These are phyloP conservation scores for Phialocephala sp. DNA, from an alignment of 2,329 filamentous ascomycete genomes.

Conservation along the genomic window DNA sequence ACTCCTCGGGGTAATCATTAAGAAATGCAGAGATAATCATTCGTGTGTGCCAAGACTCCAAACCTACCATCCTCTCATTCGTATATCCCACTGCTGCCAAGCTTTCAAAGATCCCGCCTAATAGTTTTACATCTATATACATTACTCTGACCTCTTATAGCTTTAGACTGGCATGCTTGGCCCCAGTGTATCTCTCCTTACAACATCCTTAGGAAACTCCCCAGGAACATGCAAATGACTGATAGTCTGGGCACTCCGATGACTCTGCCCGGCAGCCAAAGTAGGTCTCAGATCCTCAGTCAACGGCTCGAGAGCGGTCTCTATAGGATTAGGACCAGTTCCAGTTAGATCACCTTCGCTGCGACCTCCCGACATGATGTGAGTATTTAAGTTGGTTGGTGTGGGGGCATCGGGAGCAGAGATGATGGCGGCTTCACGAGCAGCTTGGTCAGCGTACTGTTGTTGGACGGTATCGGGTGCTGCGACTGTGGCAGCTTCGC, in stretches of 20 bases:
- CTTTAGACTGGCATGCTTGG: not conserved
- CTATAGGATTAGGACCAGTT: conserved; percentile 13
- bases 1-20: not conserved
- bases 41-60: conserved; percentile 1
- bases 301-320: conserved; percentile 25
- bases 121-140: conserved; percentile 8
- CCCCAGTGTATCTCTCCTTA: not conserved
- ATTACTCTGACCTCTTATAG: not conserved
- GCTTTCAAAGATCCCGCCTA: not conserved
- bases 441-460: not conserved
- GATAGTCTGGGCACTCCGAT: conserved; percentile 38
- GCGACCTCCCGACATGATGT: conserved; percentile 34
- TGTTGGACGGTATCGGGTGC: conserved; percentile 24
- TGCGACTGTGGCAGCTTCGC: conserved; percentile 25
- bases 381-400: conserved; percentile 16
- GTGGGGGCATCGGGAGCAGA: conserved; percentile 25
- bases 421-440: conserved; percentile 26
- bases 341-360: conserved; percentile 28
- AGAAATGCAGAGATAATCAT: not conserved
- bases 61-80: not conserved
- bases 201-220: conserved; percentile 34
- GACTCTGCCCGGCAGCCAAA: conserved; percentile 35
- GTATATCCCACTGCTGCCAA: not conserved
- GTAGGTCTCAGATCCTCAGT: conserved; percentile 31
- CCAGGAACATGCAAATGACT: conserved; percentile 43